phyloP scores from a whole-genome alignment of 257 asterid species.

The Przewalskia tangutica region DNA sequence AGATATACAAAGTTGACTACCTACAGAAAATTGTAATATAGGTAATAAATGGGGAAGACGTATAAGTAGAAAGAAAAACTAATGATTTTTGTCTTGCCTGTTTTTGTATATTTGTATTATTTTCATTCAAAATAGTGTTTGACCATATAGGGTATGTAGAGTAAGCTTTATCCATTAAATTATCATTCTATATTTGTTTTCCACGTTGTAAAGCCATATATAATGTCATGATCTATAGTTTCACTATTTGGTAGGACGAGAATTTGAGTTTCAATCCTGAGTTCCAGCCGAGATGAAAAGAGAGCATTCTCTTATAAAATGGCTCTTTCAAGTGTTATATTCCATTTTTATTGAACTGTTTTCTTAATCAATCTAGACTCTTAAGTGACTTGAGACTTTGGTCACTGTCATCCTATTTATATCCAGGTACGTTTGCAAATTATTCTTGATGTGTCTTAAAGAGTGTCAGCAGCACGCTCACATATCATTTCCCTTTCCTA shows the following conservation, averaged over 20 bases:
- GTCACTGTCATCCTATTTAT: no score
- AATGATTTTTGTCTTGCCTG: background rate
- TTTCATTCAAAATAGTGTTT: background rate
- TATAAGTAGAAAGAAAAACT: conserved; percentile 1
- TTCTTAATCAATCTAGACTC: no score
- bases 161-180: background rate
- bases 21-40: background rate
- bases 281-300: no score
- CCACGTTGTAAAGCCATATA: background rate
- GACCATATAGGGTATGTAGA: background rate
- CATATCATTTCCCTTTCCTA: no score
- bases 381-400: no score
- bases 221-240: background rate
- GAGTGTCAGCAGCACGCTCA: no score
- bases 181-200: background rate
- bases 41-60: background rate
- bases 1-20: conserved; percentile 3
- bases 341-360: no score
- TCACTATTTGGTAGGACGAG: background rate
- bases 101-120: conserved; percentile 2
- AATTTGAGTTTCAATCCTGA: no score
- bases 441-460: no score
- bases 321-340: no score
- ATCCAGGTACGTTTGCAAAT: no score
- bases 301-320: no score